phyloP scores from a whole-genome alignment of 257 asterid genomes.

The Perilla frutescens region DNA sequence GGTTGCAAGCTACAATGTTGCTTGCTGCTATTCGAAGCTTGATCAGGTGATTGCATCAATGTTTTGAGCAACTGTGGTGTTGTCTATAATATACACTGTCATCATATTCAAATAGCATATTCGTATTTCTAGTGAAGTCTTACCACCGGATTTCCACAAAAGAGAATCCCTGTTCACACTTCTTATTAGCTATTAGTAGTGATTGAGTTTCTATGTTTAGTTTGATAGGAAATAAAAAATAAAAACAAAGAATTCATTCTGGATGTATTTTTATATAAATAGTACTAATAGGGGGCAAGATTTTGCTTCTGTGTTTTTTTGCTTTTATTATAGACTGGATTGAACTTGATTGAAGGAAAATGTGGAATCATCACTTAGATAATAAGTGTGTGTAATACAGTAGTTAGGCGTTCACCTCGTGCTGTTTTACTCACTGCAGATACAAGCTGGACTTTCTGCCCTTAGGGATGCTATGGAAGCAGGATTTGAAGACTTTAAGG shows the following conservation, averaged over 20 bases:
- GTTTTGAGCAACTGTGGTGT: not conserved
- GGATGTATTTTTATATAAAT: too few species aligned
- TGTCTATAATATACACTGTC: too few species aligned
- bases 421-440: slow-evolving; percentile 43
- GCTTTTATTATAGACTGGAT: not conserved
- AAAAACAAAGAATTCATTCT: too few species aligned
- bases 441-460: slow-evolving; percentile 89
- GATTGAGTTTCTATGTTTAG: too few species aligned
- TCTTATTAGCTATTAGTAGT: too few species aligned
- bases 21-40: slow-evolving; percentile 95
- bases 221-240: too few species aligned
- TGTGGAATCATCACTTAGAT: not conserved
- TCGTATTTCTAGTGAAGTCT: too few species aligned
- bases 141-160: too few species aligned
- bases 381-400: not conserved
- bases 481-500: slow-evolving; percentile 81
- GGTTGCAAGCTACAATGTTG: slow-evolving; percentile 88
- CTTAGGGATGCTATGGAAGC: slow-evolving; percentile 69
- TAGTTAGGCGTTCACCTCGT: not conserved
- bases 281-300: too few species aligned
- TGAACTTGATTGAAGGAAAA: not conserved
- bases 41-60: slow-evolving; percentile 56
- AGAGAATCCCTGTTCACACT: too few species aligned
- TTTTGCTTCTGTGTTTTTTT: too few species aligned
- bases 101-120: too few species aligned